Conservation (phyloP, 495 filamentous ascomycete species). For the Lasiosphaeria ovina region DNA sequence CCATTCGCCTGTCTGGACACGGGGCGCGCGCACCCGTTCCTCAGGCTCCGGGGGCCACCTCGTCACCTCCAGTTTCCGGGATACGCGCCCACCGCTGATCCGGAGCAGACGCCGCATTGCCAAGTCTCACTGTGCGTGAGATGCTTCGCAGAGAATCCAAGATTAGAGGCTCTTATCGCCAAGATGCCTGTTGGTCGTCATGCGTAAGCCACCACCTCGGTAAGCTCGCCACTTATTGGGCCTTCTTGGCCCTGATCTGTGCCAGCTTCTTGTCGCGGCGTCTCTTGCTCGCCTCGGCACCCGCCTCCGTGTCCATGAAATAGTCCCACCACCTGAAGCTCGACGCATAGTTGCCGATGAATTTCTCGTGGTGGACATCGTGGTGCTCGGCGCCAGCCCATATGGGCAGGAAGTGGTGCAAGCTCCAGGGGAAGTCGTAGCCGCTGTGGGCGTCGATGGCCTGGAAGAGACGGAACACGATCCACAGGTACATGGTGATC, state of each 20-base stretch:
- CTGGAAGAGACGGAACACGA: constrained; percentile 88
- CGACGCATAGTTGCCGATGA: constrained; percentile 96
- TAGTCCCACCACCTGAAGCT: constrained; percentile 99
- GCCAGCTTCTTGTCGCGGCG: constrained; percentile 77
- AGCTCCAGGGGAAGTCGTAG: constrained; percentile 96
- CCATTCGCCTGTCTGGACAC: too few relatives aligned
- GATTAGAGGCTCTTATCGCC: too few relatives aligned
- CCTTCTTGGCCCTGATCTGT: constrained; percentile 60
- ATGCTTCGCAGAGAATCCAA: too few relatives aligned
- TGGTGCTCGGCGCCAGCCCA: constrained; percentile 98
- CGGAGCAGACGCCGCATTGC: too few relatives aligned
- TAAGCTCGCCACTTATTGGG: constrained; percentile 42
- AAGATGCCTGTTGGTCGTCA: too few relatives aligned
- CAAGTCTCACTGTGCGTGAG: too few relatives aligned
- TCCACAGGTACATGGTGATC: constrained; percentile 97
- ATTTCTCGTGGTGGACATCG: constrained; percentile 93
- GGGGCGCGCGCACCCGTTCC: too few relatives aligned
- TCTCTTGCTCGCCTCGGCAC: constrained; percentile 78
- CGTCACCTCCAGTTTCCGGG: too few relatives aligned
- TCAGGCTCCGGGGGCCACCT: too few relatives aligned
- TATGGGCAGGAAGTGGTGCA: constrained; percentile 94
- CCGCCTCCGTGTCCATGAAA: constrained; percentile 87
- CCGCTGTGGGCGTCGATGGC: constrained; percentile 97
- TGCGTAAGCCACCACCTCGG: too few relatives aligned
- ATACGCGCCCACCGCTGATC: too few relatives aligned